Base-by-base conservation (phyloP, 1,284 basidiomycete genomes). In the Irpex rosettiformis region DNA sequence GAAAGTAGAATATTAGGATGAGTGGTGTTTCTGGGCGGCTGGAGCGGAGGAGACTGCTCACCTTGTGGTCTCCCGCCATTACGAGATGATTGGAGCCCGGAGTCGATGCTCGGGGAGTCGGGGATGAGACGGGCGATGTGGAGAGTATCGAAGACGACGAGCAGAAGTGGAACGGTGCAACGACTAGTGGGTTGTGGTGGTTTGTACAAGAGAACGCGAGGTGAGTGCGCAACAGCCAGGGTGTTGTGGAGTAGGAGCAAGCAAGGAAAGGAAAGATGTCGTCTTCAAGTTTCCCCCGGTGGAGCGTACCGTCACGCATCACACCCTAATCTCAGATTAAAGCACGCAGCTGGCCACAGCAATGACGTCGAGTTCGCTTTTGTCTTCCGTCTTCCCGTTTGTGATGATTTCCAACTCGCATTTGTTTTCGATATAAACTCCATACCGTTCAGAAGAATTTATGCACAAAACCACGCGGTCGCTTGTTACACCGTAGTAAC, bases 21-120 rank as follows among this genome's bases (percentile, higher is more conserved):
- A 51, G 52, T 51, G 52, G 56, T 58, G 43, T 57, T 16, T 2
- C 37, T 33, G 57, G 60, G 52, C 58, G 59, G n/a, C 52, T 33
- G 56, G 29, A 30, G 49, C 54, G 51, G 55, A 40, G 54, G 61
- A 51, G 51, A 58, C 58, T 56, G 62, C 67, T 37, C 49, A 70
- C 70, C 63, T 75, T 75, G 72, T 75, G 73, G 65, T 75, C 73
- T 57, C 73, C 73, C 60, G 73, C 73, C 73, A 75, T 75, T 61
- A 55, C 58, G 49, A 27, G 42, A 16, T 22, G 11, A 11, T 27
- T 51, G 58, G 54, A 27, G 61, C 21, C 5, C n/a, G 33, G 54
- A 56, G 56, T 22, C 13, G 52, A 10, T 56, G 42, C 27, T 22
- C 22, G 40, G 30, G 55, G 49, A 37, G 42, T 22, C 49, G 21